Evolutionary conservation across 2,329 filamentous ascomycete genomes (phyloP).

Genomic region (Fusarium sacchari): DNA sequence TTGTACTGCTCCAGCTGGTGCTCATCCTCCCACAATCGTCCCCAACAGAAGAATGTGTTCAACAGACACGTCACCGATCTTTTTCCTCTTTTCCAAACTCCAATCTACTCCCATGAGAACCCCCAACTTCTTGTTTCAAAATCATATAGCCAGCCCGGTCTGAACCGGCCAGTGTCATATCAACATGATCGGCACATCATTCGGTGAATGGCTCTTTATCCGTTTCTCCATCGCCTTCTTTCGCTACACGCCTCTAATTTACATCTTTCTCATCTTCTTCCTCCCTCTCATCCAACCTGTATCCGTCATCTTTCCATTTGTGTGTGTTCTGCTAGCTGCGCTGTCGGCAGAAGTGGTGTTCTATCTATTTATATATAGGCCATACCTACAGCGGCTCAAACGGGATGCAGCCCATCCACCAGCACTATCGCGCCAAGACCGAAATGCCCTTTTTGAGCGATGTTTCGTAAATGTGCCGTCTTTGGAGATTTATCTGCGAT

Average conservation of each 20-base stretch:
- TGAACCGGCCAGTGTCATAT: not conserved
- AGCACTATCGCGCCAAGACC: constrained; percentile 56
- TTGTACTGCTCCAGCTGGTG: constrained; percentile 7
- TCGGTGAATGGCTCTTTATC: constrained; percentile 56
- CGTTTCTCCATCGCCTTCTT: constrained; percentile 56
- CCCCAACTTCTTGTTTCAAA: not conserved
- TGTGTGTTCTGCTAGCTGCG: constrained; percentile 42
- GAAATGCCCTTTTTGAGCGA: constrained; percentile 65
- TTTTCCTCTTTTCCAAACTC: not conserved
- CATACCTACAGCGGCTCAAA: constrained; percentile 53
- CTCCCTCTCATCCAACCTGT: constrained; percentile 37
- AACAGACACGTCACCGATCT: constrained; percentile 31
- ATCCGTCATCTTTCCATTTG: constrained; percentile 10
- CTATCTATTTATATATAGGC: constrained; percentile 55
- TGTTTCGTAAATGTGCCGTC: constrained; percentile 66
- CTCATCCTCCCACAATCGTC: constrained; percentile 1
- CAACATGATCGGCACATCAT: constrained; percentile 52
- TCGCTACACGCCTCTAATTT: constrained; percentile 56
- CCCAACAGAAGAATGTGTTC: constrained; percentile 30
- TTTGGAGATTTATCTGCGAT: constrained; percentile 64
- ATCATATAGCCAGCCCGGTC: not conserved
- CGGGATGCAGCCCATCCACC: constrained; percentile 54
- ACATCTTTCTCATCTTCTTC: constrained; percentile 46
- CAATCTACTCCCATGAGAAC: not conserved
- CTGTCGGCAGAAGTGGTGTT: constrained; percentile 55